Evolutionary conservation across 768 basidiomycete genomes (phyloP).

Genomic region (Postia placenta): DNA sequence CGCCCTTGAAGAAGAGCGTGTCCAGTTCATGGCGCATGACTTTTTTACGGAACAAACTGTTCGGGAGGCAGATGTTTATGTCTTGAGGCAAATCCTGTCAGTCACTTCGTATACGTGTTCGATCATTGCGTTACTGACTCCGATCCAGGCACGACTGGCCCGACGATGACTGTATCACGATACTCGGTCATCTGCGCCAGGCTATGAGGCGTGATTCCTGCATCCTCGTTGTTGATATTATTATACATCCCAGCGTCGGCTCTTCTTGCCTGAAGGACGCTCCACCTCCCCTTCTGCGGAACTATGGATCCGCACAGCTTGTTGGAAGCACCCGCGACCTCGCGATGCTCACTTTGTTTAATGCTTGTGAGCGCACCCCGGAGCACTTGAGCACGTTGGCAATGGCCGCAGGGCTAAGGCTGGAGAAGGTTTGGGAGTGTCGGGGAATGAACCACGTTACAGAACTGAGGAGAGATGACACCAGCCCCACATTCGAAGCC

Average conservation of each 20-base stretch:
- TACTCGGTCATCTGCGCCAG: constrained; percentile 6
- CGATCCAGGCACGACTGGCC: constrained; percentile 13
- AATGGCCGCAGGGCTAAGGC: constrained; percentile 2
- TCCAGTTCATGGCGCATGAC: constrained; percentile 7
- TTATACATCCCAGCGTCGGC: constrained; percentile 3
- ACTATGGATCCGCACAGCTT: constrained; percentile 6
- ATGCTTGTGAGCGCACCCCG: constrained; percentile 9
- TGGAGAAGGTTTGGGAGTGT: constrained; percentile 10
- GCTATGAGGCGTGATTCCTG: constrained; percentile 4
- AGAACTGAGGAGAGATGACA: constrained; percentile 6
- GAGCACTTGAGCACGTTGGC: constrained; percentile 5
- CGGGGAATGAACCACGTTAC: constrained; percentile 4
- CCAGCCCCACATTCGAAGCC: too few relatives aligned
- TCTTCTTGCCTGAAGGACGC: constrained; percentile 1
- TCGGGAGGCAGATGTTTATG: constrained; percentile 9
- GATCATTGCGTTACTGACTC: too few relatives aligned
- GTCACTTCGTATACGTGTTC: too few relatives aligned
- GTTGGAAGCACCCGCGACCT: constrained; percentile 4
- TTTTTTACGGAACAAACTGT: constrained; percentile 13
- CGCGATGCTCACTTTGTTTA: constrained; percentile 10
- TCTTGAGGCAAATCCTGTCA: constrained; percentile 9
- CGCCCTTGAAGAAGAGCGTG: not conserved
- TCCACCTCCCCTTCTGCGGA: constrained; percentile 9
- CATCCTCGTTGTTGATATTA: constrained; percentile 7
- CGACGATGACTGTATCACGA: constrained; percentile 7